Evolutionary conservation across 345 rosid species (phyloP), one percentile per base, ranked within the genome.

Genomic region (Cardiospermum halicacabum): DNA sequence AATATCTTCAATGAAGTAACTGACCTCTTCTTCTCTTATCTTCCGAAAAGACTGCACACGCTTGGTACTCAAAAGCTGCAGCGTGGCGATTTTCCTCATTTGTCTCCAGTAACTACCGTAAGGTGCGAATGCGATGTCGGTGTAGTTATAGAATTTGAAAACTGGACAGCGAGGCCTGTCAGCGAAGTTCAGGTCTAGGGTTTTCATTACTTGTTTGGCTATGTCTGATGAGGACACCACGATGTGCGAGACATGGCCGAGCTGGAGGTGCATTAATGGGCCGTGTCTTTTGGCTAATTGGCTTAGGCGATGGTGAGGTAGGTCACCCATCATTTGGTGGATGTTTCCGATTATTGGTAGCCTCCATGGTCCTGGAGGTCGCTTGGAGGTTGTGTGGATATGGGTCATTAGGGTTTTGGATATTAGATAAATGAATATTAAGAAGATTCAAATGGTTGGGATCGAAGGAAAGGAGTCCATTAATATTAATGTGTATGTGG

Each of bases 241-340:
- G 1, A 77, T 19, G 32, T 67, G 60, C 0, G 69, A 22, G 27
- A 62, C 37, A 60, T 73, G 78, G 8, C 84, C 84, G 1, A 82
- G 65, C 36, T 72, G 72, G 43, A 82, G 71, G 30, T 66, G 48
- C 66, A 79, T 59, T 31, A 78, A 26, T 76, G 80, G 81, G 16
- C 84, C 84, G 10, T 79, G 7, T 45, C 18, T 45, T 10, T 45
- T 45, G 1, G 50, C 50, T 21, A 45, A 16, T 18, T 45, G 19
- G 16, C 50, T 18, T 1, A 45, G 50, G 50, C 50, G 34, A 27
- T 56, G 72, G 54, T 82, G 84, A 11, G 84, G 82, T 7, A 36
- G 60, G 27, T 65, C 56, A 26, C 74, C n/a, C 3, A 45, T 10
- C 50, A 45, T 0, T 10, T 45, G 50, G 50, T 45, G 50, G 19